These are phyloP conservation scores for Cryomyces antarcticus DNA, from an alignment of 495 filamentous ascomycete species.

Conservation along the genomic window DNA sequence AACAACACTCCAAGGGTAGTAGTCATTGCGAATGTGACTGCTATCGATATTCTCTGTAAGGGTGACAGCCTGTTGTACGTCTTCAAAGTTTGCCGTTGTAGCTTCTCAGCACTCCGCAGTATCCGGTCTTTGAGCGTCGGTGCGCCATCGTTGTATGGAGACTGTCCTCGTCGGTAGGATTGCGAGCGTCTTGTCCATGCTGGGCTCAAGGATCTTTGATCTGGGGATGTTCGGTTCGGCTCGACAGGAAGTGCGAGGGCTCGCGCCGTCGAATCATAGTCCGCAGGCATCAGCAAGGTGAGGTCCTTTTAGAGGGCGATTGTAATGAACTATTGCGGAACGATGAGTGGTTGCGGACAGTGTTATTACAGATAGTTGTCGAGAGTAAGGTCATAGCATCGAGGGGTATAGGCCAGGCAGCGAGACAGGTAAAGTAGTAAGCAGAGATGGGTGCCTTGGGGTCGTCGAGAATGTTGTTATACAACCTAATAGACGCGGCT, in stretches of 20 bases:
- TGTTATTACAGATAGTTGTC: too few species aligned
- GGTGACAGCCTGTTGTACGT: conserved; percentile 33
- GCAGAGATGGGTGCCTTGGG: too few species aligned
- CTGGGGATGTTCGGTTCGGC: conserved; percentile 6
- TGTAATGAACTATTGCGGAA: too few species aligned
- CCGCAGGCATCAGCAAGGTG: background rate
- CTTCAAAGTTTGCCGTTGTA: conserved; percentile 17
- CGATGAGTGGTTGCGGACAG: too few species aligned
- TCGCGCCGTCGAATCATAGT: conserved; percentile 39
- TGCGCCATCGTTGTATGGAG: conserved; percentile 11
- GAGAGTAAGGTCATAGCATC: too few species aligned
- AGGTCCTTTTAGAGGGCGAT: too few species aligned
- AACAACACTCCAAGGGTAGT: conserved; percentile 40
- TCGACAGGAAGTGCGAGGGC: conserved; percentile 40
- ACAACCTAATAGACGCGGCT: too few species aligned
- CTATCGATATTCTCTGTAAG: conserved; percentile 37
- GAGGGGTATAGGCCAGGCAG: too few species aligned
- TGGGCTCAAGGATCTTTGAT: conserved; percentile 12
- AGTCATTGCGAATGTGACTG: conserved; percentile 25
- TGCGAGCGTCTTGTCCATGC: conserved; percentile 16
- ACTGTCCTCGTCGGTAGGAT: conserved; percentile 18
- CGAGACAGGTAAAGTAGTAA: too few species aligned
- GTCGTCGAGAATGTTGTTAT: too few species aligned
- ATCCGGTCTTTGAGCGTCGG: conserved; percentile 23
- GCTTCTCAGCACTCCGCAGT: conserved; percentile 23